Conservation (phyloP, 2,329 filamentous ascomycete species). For the Fusarium sp. region DNA sequence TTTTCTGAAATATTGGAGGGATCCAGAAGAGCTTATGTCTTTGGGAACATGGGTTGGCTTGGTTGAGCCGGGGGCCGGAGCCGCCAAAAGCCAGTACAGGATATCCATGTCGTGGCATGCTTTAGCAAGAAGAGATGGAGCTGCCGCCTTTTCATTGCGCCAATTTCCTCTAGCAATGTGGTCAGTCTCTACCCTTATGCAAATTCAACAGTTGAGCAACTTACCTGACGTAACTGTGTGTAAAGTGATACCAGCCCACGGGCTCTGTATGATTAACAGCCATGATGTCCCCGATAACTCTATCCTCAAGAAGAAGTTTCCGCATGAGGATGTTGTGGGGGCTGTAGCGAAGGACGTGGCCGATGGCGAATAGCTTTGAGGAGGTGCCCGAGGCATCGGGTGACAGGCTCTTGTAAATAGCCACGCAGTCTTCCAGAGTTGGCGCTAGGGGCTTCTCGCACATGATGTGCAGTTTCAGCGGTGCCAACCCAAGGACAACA, state of each 20-base stretch:
- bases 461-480: conserved; percentile 1
- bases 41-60: not conserved
- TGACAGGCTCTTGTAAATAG: not conserved
- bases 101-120: conserved; percentile 2
- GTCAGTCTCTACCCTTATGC: not conserved
- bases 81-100: not conserved
- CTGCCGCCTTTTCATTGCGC: conserved; percentile 4
- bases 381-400: not conserved
- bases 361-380: not conserved
- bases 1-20: conserved; percentile 2
- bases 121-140: not conserved
- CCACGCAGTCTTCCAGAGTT: not conserved
- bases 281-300: not conserved
- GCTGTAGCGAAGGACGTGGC: conserved; percentile 4
- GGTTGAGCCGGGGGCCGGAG: not conserved
- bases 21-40: conserved; percentile 6
- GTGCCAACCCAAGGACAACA: not conserved
- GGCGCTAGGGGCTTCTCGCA: conserved; percentile 4
- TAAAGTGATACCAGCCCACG: conserved; percentile 1
- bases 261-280: conserved; percentile 3
- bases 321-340: conserved; percentile 2
- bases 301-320: not conserved
- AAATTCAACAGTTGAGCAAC: rapidly evolving
- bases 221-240: conserved; percentile 1
- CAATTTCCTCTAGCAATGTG: not conserved